Evolutionary conservation across 164 flowering plant genomes (phyloP), one percentile per base, ranked within the genome.

Genomic region (Cinnamomum micranthum): DNA sequence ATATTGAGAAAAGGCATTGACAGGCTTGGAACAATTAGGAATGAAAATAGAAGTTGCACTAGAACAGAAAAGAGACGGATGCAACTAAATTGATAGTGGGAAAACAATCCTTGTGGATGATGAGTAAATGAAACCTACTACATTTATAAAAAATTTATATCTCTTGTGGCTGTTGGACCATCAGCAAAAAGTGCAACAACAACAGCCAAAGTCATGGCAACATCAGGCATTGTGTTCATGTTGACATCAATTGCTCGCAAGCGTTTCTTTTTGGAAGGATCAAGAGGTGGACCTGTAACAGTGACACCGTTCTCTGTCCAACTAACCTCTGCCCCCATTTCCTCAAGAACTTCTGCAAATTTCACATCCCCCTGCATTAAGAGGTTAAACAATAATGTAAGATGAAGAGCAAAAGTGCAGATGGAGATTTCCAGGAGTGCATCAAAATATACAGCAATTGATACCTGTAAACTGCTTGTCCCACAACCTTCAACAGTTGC

Each of bases 181-280:
- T 96, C 93, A 10, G 97, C 97, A 85, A 82, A 94, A 59, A 96
- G 92, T 13, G 99, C 98, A 76, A 94, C 99, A 76, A 94, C 99
- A 14, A 96, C 97, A 62, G 98, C 99, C 66, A 96, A 95, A 25
- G 99, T 96, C 99, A 96, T 96, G 73, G 99, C 99, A 80, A 96
- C 99, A 87, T 96, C 99, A 47, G 98, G 99, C 98, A 96, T 96
- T 86, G 92, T 96, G 87, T 96, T 96, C 99, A 96, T 96, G 86
- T 94, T 91, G 75, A 96, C 94, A 84, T 96, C 99, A 79, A 96
- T 75, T n/a, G 89, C 90, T 65, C 81, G 87, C 80, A 94, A 81
- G 72, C 87, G 92, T 76, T 89, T 90, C 80, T 78, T 80, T 65
- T 86, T 83, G 66, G 75, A 86, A 27, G 92, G 78, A 78, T 86